Conservation (phyloP, 2,329 filamentous ascomycete species). For the Cladosporium sp. region DNA sequence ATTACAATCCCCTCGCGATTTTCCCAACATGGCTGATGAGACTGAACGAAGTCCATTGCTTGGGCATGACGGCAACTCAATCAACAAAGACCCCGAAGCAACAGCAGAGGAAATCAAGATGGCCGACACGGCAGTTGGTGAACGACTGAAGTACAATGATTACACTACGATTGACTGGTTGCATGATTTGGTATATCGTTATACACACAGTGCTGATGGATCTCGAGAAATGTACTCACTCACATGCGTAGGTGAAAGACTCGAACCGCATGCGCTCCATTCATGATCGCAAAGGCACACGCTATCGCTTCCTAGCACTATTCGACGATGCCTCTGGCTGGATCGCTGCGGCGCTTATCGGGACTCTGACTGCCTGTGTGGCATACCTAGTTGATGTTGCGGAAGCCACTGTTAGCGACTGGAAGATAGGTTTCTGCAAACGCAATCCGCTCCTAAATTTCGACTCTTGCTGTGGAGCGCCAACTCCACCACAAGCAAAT, state of each 20-base stretch:
- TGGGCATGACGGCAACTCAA: neutral
- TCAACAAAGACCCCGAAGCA: neutral
- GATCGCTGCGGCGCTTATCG: conserved; percentile 57
- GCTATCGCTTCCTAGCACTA: conserved; percentile 40
- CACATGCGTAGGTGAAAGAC: conserved; percentile 51
- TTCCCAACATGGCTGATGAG: neutral
- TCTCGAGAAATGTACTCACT: neutral
- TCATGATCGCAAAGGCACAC: conserved; percentile 46
- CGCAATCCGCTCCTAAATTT: conserved; percentile 47
- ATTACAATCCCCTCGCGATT: neutral
- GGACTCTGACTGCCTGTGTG: conserved; percentile 55
- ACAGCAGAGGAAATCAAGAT: conserved; percentile 48
- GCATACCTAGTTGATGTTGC: conserved; percentile 58
- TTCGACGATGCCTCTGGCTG: conserved; percentile 57
- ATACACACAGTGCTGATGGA: neutral
- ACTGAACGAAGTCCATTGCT: neutral
- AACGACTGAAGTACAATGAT: conserved; percentile 60
- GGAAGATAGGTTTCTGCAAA: conserved; percentile 58
- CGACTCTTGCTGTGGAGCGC: conserved; percentile 51
- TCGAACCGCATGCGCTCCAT: conserved; percentile 54
- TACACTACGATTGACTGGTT: conserved; percentile 65
- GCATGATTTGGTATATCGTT: conserved; percentile 52
- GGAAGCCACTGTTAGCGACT: conserved; percentile 57
- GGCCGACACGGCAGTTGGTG: conserved; percentile 50
- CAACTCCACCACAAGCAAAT: conserved; percentile 32